phyloP scores from a whole-genome alignment of 208 protist species.

The Trypanosoma caninum region DNA sequence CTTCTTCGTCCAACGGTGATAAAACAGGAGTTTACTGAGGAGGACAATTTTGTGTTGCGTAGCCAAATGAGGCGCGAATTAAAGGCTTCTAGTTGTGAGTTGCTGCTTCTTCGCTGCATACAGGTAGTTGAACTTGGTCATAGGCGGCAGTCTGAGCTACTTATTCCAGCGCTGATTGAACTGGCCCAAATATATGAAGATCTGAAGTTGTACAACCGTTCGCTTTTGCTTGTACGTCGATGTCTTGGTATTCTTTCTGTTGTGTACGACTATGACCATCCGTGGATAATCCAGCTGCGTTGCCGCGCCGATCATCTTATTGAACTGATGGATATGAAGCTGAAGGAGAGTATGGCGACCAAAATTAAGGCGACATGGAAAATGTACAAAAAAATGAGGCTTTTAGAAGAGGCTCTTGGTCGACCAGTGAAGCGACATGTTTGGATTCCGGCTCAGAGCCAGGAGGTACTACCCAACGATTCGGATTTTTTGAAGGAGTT shows the following conservation, averaged over 20 bases:
- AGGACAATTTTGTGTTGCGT: constrained; percentile 79
- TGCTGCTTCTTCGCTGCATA: constrained; percentile 80
- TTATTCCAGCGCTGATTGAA: constrained; percentile 73
- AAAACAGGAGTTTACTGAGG: constrained; percentile 25
- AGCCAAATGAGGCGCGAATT: constrained; percentile 81
- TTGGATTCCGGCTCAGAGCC: constrained; percentile 43
- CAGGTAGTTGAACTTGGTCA: constrained; percentile 83
- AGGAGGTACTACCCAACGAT: constrained; percentile 34
- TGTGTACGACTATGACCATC: constrained; percentile 87
- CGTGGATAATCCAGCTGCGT: constrained; percentile 72
- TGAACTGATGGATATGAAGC: constrained; percentile 35
- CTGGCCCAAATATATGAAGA: constrained; percentile 84
- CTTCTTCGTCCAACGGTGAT: constrained; percentile 36
- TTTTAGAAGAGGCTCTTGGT: constrained; percentile 54
- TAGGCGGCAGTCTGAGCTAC: constrained; percentile 78
- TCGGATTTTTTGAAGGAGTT: constrained; percentile 54
- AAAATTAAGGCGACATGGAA: constrained; percentile 84
- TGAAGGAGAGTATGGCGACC: constrained; percentile 49
- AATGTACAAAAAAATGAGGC: constrained; percentile 71
- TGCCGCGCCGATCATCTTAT: constrained; percentile 51
- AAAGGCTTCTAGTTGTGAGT: constrained; percentile 74
- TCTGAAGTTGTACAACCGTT: constrained; percentile 66
- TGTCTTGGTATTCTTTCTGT: constrained; percentile 81
- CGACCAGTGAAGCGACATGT: constrained; percentile 63
- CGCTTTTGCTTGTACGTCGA: constrained; percentile 72